A percentile compares a stretch with the other conserved stretches of the same genome.
Evolutionary conservation across 257 asterid genomes (phyloP).

Genomic region (Vinca minor): DNA sequence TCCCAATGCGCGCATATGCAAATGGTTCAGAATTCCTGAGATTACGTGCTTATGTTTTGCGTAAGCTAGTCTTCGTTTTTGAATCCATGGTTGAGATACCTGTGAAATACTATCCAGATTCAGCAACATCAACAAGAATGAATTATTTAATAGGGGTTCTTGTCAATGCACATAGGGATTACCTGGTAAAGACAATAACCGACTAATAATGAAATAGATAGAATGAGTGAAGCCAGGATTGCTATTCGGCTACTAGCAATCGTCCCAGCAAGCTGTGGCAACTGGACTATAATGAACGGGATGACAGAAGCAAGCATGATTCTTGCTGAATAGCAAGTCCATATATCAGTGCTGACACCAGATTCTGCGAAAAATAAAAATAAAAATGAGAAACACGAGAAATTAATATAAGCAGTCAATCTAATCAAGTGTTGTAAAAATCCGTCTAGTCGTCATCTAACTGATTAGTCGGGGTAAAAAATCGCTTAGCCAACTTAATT

Average conservation of each 20-base stretch:
- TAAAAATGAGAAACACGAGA: not conserved
- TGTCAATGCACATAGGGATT: not conserved
- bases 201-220: conserved; percentile 27
- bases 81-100: conserved; percentile 47
- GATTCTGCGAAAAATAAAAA: too few species aligned
- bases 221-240: conserved; percentile 29
- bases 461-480: too few species aligned
- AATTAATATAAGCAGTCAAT: not conserved
- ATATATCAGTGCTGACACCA: too few species aligned
- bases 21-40: conserved; percentile 29
- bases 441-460: too few species aligned
- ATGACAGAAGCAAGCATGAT: conserved; percentile 46
- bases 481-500: too few species aligned
- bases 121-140: not conserved
- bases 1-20: conserved; percentile 23
- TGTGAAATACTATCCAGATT: conserved; percentile 11
- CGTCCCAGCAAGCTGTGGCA: conserved; percentile 16
- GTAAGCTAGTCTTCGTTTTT: conserved; percentile 42
- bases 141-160: too few species aligned
- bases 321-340: conserved; percentile 45
- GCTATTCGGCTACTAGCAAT: conserved; percentile 19
- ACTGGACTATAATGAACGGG: conserved; percentile 39
- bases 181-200: conserved; percentile 48
- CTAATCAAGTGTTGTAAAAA: too few species aligned
- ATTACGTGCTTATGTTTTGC: conserved; percentile 36